Conservation (phyloP, 371 early-diverging fungal species). For the Mortierella sp. region DNA sequence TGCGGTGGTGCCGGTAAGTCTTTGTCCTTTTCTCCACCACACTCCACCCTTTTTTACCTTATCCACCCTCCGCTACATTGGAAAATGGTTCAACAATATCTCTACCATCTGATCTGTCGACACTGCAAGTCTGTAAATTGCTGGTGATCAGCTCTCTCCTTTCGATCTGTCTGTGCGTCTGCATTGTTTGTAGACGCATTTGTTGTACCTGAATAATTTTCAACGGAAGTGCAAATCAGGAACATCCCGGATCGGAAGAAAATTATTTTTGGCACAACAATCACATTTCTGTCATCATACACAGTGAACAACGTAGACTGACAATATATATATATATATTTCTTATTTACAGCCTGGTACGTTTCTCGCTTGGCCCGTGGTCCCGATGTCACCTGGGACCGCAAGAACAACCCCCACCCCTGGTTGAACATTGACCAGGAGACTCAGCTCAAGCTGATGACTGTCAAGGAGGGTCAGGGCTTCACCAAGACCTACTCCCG, state of each 20-base stretch:
- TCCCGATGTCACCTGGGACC: constrained; percentile 78
- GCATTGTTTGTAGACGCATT: background rate
- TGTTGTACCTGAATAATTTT: constrained; percentile 11
- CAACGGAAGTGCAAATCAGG: constrained; percentile 6
- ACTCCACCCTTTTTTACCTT: background rate
- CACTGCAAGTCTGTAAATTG: background rate
- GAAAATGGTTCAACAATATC: background rate
- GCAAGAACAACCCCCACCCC: constrained; percentile 76
- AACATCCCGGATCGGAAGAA: constrained; percentile 11
- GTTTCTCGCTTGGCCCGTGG: constrained; percentile 69
- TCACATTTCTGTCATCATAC: background rate
- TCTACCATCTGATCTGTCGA: background rate
- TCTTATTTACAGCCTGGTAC: constrained; percentile 59
- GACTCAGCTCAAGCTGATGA: constrained; percentile 75
- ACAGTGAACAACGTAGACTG: background rate
- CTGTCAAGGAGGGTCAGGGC: constrained; percentile 62
- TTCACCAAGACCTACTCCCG: constrained; percentile 57
- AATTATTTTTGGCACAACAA: constrained; percentile 8
- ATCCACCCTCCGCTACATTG: background rate
- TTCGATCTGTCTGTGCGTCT: constrained; percentile 4
- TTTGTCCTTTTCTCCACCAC: background rate
- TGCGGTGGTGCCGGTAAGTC: constrained; percentile 63
- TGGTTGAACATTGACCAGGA: constrained; percentile 76
- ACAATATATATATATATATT: background rate
- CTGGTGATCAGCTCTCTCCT: background rate